Conservation (phyloP, 768 basidiomycete genomes). For the Pleurotus tuoliensis region DNA sequence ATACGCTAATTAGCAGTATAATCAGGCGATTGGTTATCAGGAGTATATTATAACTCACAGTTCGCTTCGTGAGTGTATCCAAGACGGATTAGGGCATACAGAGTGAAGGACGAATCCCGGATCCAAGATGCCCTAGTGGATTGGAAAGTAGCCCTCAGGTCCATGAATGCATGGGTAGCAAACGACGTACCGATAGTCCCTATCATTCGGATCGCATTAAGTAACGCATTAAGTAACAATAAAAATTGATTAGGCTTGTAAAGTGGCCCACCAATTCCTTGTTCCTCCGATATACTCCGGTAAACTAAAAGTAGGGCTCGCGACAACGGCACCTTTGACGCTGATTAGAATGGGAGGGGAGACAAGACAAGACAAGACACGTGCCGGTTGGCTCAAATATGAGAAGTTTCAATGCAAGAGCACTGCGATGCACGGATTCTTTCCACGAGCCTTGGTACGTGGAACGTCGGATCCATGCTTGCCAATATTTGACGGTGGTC, state of each 20-base stretch:
- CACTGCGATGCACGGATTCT: constrained; percentile 89
- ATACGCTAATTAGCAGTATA: constrained; percentile 47
- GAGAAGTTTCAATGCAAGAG: constrained; percentile 88
- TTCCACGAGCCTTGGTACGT: constrained; percentile 95
- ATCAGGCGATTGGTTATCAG: neutral
- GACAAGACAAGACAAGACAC: constrained; percentile 1
- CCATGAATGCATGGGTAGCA: neutral
- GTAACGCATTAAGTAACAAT: neutral
- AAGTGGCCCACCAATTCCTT: constrained; percentile 67
- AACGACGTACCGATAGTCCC: constrained; percentile 57
- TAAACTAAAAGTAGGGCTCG: constrained; percentile 92
- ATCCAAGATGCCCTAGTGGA: constrained; percentile 74
- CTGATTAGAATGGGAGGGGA: neutral
- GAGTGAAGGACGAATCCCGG: constrained; percentile 93
- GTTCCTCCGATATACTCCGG: constrained; percentile 91
- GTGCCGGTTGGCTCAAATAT: constrained; percentile 88
- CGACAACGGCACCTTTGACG: constrained; percentile 78
- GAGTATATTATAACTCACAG: constrained; percentile 36
- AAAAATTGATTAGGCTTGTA: neutral
- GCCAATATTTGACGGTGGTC: constrained; percentile 84
- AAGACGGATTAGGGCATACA: constrained; percentile 90
- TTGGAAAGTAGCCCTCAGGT: neutral
- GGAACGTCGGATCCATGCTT: constrained; percentile 82
- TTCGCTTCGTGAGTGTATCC: constrained; percentile 94
- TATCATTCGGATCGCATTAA: constrained; percentile 13